These are phyloP conservation scores for Sapria himalayana DNA, from an alignment of 345 rosid genomes.

Conservation along the genomic window DNA sequence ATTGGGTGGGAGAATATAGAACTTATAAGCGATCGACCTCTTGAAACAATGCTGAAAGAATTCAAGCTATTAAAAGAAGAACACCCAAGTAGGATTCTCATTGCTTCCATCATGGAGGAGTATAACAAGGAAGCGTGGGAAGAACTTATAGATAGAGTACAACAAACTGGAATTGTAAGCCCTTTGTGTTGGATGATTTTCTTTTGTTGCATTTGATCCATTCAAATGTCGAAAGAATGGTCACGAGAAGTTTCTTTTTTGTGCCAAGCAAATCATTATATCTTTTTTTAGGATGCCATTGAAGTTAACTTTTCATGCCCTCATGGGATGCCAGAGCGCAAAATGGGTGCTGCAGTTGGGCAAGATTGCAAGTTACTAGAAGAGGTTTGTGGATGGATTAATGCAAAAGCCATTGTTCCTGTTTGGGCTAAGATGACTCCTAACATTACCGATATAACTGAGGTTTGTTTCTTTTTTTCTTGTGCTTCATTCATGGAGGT, in stretches of 20 bases:
- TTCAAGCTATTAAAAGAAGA: slow-evolving; percentile 60
- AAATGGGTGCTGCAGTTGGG: slow-evolving; percentile 97
- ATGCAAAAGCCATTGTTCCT: slow-evolving; percentile 91
- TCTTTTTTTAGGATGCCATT: slow-evolving; percentile 50
- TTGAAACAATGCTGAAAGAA: slow-evolving; percentile 86
- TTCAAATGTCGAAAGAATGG: too few relatives aligned
- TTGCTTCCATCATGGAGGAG: slow-evolving; percentile 98
- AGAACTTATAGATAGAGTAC: slow-evolving; percentile 87
- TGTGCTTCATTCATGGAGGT: too few relatives aligned
- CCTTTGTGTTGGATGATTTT: neutral
- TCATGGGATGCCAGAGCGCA: slow-evolving; percentile 98
- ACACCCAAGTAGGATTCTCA: slow-evolving; percentile 78
- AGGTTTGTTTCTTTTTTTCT: slow-evolving; percentile 21
- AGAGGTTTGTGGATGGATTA: slow-evolving; percentile 89
- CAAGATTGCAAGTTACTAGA: slow-evolving; percentile 69
- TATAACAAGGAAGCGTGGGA: slow-evolving; percentile 79
- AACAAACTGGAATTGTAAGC: slow-evolving; percentile 88
- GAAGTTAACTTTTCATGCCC: slow-evolving; percentile 97
- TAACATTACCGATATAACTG: slow-evolving; percentile 79
- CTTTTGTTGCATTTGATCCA: neutral
- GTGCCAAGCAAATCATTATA: too few relatives aligned
- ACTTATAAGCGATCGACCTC: slow-evolving; percentile 86
- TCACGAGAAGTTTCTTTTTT: too few relatives aligned
- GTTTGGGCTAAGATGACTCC: slow-evolving; percentile 99
- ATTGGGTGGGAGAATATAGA: slow-evolving; percentile 98